These are phyloP conservation scores for Xylaria sp. DNA, from an alignment of 2,329 filamentous ascomycete genomes.

Conservation along the genomic window DNA sequence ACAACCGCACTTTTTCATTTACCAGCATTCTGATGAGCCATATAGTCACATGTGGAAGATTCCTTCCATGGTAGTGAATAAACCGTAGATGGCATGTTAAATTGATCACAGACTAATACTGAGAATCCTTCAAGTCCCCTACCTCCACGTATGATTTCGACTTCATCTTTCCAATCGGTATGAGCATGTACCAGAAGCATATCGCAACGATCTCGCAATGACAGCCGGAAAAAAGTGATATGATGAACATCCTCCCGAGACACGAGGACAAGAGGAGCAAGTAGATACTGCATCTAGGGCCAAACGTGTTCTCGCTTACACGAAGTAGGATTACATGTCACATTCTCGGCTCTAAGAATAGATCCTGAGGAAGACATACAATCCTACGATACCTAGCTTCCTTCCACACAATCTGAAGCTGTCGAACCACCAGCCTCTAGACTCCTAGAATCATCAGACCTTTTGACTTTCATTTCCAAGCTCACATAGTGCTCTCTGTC, in stretches of 20 bases:
- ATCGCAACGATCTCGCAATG: neutral
- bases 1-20: neutral
- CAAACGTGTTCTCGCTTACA: neutral
- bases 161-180: neutral
- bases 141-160: neutral
- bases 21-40: neutral
- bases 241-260: neutral
- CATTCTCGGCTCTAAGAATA: neutral
- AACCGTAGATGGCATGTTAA: neutral
- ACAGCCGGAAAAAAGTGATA: neutral
- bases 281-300: neutral
- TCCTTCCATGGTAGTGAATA: no score
- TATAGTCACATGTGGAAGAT: no score
- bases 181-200: neutral
- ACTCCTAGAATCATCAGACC: no score
- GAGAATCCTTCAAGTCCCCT: neutral
- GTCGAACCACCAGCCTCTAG: no score
- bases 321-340: neutral
- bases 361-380: neutral
- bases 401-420: no score
- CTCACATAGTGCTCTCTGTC: no score
- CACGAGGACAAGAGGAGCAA: neutral
- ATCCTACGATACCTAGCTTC: no score
- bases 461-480: no score
- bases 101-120: neutral